Evolutionary conservation across 305 asterid genomes (phyloP), one percentile per base, ranked within the genome.

Genomic region (Solanum chacoense): DNA sequence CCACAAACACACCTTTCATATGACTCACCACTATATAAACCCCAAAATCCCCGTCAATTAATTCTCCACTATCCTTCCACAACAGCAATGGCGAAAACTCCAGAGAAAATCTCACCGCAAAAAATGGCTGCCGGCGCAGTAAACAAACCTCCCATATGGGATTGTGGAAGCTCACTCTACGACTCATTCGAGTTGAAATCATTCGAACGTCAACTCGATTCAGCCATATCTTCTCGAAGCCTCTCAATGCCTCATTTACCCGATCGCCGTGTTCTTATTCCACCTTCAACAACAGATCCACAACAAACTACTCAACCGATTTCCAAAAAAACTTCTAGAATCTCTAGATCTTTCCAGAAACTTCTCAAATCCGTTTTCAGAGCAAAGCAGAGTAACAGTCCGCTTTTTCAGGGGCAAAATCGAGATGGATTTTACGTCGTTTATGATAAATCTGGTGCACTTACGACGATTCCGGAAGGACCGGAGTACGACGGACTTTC

Each of bases 181-280:
- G 98, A 96, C 32, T 96, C 98, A 5, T 96, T 94, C 73, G 98
- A 96, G 93, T 84, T 94, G 8, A 91, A 93, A 88, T 88, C 98
- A 1, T 91, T 96, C 45, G 94, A 93, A 36, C 93, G 92, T 14
- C 96, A 94, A 45, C 96, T 96, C 26, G 88, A 93, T 35, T 94
- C 98, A 11, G 99, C 98, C 89, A 90, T 96, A 42, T 18, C 86
- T 87, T 93, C 99, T 14, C 85, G 94, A 92, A 91, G 94, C 32
- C 92, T 95, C 2, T 96, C 98, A 0, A 95, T 96, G 99, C 98
- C 99, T 72, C 98, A 94, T 88, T 87, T 95, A 73, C 88, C 95
- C 84, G 91, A 91, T 34, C 90, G 90, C 34, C 93, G 90, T 9
- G 8, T 65, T 11, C 4, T 37, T 40, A 9, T 14, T 31, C 28